These are phyloP conservation scores for Bjerkandera adusta DNA, from an alignment of 1,284 basidiomycete species.

Conservation along the genomic window DNA sequence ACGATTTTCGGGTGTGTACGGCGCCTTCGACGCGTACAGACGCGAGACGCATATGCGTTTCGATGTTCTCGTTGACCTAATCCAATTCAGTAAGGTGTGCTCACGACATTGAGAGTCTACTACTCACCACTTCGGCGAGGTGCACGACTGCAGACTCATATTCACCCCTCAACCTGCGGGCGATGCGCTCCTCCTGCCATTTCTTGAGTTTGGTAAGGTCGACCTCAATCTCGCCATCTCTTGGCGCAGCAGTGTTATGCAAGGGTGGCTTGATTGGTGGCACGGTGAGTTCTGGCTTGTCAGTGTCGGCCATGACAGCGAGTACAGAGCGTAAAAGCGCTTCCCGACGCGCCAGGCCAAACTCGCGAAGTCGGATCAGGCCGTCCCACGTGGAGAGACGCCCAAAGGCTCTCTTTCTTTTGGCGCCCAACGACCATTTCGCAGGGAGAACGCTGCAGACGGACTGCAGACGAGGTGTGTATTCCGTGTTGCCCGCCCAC, in stretches of 20 bases:
- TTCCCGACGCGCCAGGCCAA: too few species aligned
- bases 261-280: conserved; percentile 48
- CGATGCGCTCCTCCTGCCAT: conserved; percentile 72
- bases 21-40: conserved; percentile 83
- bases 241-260: conserved; percentile 48
- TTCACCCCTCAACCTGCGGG: conserved; percentile 68
- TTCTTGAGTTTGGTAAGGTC: conserved; percentile 53
- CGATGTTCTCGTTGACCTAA: conserved; percentile 66
- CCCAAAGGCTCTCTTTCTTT: too few species aligned
- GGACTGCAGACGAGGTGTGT: too few species aligned
- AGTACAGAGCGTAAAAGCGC: too few species aligned
- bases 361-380: too few species aligned
- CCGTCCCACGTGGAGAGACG: too few species aligned
- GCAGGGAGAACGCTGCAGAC: too few species aligned
- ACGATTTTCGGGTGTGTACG: conserved; percentile 69
- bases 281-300: conserved; percentile 25
- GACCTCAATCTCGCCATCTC: conserved; percentile 50
- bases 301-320: conserved; percentile 18
- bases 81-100: conserved; percentile 45
- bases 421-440: too few species aligned
- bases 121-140: conserved; percentile 69
- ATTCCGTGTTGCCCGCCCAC: too few species aligned
- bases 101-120: not conserved
- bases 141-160: conserved; percentile 72
- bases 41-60: conserved; percentile 60